Evolutionary conservation across 1,284 basidiomycete genomes (phyloP).

Genomic region (Peniophora sp.): DNA sequence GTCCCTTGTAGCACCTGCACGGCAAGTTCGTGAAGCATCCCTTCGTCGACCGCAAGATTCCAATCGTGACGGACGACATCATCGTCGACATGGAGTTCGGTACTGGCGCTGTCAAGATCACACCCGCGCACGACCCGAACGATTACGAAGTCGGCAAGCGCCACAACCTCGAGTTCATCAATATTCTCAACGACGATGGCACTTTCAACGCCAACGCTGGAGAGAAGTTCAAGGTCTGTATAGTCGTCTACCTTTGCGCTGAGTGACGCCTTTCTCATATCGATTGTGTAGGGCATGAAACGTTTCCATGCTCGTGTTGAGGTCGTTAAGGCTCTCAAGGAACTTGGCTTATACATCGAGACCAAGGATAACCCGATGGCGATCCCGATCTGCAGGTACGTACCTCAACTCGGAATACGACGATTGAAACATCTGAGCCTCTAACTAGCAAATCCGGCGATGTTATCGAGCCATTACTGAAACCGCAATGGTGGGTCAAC

Average conservation of each 20-base stretch:
- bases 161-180: constrained; percentile 91
- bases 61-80: constrained; percentile 78
- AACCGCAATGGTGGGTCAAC: constrained; percentile 99
- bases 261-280: neutral
- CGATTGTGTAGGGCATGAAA: constrained; percentile 74
- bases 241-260: neutral
- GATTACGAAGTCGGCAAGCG: constrained; percentile 94
- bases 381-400: constrained; percentile 82
- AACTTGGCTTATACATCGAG: constrained; percentile 83
- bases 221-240: constrained; percentile 56
- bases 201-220: constrained; percentile 93
- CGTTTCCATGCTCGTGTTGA: constrained; percentile 89
- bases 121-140: constrained; percentile 97
- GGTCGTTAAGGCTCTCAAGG: constrained; percentile 83
- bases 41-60: constrained; percentile 82
- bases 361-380: constrained; percentile 95
- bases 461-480: constrained; percentile 91
- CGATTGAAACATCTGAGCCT: neutral
- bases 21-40: constrained; percentile 92
- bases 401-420: constrained; percentile 8
- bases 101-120: constrained; percentile 99
- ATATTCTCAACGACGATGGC: constrained; percentile 95
- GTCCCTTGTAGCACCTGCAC: constrained; percentile 62
- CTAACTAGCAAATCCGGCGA: constrained; percentile 82
- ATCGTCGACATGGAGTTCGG: constrained; percentile 95